These are phyloP conservation scores for Cordyceps javanica DNA, from an alignment of 2,329 filamentous ascomycete genomes.

Conservation along the genomic window DNA sequence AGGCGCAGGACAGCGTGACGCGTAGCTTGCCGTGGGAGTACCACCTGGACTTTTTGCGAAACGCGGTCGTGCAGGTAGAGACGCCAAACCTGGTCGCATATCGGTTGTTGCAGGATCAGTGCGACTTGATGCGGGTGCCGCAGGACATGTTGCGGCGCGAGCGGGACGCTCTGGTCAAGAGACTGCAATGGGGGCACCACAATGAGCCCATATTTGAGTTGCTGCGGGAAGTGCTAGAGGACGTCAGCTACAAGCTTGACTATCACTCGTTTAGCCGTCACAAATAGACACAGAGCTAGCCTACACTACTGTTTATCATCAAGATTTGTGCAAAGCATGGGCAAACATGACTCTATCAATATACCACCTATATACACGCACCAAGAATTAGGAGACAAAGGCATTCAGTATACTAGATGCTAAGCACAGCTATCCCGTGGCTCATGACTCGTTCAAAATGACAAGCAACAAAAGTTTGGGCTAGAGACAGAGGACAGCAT, in stretches of 20 bases:
- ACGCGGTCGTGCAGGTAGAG: slow-evolving; percentile 26
- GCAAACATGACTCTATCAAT: not conserved
- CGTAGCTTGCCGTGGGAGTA: slow-evolving; percentile 33
- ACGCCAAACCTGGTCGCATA: slow-evolving; percentile 24
- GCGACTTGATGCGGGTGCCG: slow-evolving; percentile 24
- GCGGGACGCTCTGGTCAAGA: slow-evolving; percentile 20
- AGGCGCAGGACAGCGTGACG: slow-evolving; percentile 20
- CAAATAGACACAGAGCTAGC: not conserved
- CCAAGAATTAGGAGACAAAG: not conserved
- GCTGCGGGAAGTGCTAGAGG: slow-evolving; percentile 17
- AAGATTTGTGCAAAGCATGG: not conserved
- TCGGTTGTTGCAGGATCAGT: slow-evolving; percentile 25
- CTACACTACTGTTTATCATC: too few species aligned
- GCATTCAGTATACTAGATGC: not conserved
- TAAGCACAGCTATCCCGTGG: not conserved
- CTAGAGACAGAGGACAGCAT: not conserved
- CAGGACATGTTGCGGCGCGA: slow-evolving; percentile 23
- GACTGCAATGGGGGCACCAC: slow-evolving; percentile 27
- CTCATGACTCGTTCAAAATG: not conserved
- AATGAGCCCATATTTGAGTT: slow-evolving; percentile 18
- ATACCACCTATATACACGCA: not conserved
- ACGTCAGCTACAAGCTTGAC: slow-evolving; percentile 11
- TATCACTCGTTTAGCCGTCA: not conserved
- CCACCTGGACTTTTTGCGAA: slow-evolving; percentile 30
- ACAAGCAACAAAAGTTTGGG: not conserved